phyloP scores from a whole-genome alignment of 331 rosid genomes.

The Rosa hybrid region DNA sequence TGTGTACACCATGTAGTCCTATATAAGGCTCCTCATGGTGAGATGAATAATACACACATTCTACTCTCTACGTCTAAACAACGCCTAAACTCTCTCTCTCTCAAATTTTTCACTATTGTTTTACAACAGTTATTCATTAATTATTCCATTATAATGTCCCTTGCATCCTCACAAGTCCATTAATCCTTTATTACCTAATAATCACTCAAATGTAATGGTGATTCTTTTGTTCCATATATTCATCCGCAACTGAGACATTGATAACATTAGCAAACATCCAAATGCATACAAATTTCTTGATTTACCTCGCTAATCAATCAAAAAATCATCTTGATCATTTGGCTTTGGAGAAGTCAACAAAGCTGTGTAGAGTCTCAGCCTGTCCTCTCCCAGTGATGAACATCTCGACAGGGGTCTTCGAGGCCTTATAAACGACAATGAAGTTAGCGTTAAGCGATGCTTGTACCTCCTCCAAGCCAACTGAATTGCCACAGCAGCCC shows the following conservation, averaged over 20 bases:
- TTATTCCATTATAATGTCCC: background rate
- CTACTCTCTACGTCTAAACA: no score
- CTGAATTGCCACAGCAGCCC: constrained; percentile 96
- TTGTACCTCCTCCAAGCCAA: constrained; percentile 85
- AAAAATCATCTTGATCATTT: constrained; percentile 61
- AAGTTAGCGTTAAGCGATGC: constrained; percentile 64
- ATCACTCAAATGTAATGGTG: background rate
- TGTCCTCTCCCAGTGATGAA: constrained; percentile 77
- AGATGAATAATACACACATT: no score
- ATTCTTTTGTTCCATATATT: constrained; percentile 13
- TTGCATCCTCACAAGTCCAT: background rate
- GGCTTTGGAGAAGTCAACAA: constrained; percentile 92
- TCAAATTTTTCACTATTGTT: no score
- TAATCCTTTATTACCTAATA: background rate
- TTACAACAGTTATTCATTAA: background rate
- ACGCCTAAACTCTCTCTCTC: no score
- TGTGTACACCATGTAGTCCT: no score
- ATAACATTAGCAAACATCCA: background rate
- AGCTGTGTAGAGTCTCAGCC: constrained; percentile 79
- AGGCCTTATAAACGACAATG: constrained; percentile 75
- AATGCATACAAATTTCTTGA: background rate
- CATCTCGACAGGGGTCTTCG: constrained; percentile 75
- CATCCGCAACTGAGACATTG: background rate
- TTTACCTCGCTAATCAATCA: constrained; percentile 35
- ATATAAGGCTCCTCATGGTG: no score